Evolutionary conservation across 805 yeast species (phyloP), one percentile per base, ranked within the genome.

Genomic region (Pachysolen tannophilus): DNA sequence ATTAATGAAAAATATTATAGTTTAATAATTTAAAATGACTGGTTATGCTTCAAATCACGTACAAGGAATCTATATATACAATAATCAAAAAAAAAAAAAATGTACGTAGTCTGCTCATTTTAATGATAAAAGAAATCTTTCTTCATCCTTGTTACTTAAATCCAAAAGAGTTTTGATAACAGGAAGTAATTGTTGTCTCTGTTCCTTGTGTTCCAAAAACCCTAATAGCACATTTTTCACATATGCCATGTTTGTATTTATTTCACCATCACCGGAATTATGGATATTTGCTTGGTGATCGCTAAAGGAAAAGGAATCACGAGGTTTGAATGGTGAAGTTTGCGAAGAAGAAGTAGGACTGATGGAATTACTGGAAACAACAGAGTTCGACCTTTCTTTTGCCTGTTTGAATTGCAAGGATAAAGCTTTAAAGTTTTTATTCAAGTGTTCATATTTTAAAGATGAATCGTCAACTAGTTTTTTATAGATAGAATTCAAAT

Each of bases 141-240:
- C 71, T 53, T 83, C 92, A 44, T 90, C 98, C 6, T 67, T 72
- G 34, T 71, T 74, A 33, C 68, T 74, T 50, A 90, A 60, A 36
- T 77, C 75, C 40, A 90, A 67, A 34, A 90, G 56, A 44, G 84
- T 77, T 32, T 88, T 72, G 17, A 90, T 63, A 6, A 92, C 97
- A 0, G 97, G 97, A 21, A 92, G 61, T 28, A 90, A 66, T 53
- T 79, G 85, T 20, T 68, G 75, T 40, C 97, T 68, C 56, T 88
- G 97, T n/a, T 90, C 98, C 49, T 72, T 82, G 52, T 84, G 95
- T 50, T 88, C 96, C 36, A 92, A 58, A 53, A 82, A 92, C 2
- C 97, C 97, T 2, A 90, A 61, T n/a, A 90, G 56, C 3, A 90
- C 96, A 52, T 92, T 92, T 54, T 83, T 84, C 34, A 87, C 67